Conservation (phyloP, 2,329 filamentous ascomycete genomes). For the Bisporella sp. region DNA sequence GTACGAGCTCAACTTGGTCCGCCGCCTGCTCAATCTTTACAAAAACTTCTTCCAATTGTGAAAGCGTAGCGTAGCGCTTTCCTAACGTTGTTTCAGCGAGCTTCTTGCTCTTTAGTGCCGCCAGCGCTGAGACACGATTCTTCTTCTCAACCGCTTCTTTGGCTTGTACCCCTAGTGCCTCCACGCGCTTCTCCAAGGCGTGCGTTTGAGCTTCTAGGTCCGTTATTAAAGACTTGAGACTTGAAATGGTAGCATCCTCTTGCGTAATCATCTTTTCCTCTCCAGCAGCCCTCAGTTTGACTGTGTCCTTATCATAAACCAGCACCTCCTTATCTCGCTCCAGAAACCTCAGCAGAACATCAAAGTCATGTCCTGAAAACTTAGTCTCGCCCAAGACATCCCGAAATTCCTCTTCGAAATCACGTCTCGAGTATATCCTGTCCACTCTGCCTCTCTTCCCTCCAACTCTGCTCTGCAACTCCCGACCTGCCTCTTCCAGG, state of each 20-base stretch:
- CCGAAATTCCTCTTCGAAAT: conserved; percentile 55
- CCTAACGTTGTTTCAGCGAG: conserved; percentile 67
- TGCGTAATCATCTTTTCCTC: conserved; percentile 51
- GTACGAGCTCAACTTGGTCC: conserved; percentile 77
- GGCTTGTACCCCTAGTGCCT: conserved; percentile 56
- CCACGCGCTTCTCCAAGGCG: conserved; percentile 59
- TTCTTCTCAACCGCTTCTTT: conserved; percentile 65
- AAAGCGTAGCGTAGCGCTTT: conserved; percentile 64
- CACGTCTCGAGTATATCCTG: conserved; percentile 58
- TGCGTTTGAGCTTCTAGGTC: conserved; percentile 68
- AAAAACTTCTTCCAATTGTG: conserved; percentile 78
- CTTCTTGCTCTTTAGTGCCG: conserved; percentile 77
- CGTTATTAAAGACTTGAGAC: conserved; percentile 70
- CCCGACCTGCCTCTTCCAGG: conserved; percentile 50
- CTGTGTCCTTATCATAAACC: conserved; percentile 56
- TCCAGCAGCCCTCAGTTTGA: conserved; percentile 64
- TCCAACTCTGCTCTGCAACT: conserved; percentile 40
- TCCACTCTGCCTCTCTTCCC: conserved; percentile 48
- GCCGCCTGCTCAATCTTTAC: conserved; percentile 78
- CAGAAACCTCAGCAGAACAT: conserved; percentile 63
- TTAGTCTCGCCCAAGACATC: conserved; percentile 41
- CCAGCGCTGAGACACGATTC: conserved; percentile 68
- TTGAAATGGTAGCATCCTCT: conserved; percentile 77
- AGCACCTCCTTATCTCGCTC: conserved; percentile 57
- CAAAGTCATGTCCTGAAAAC: conserved; percentile 58